These are phyloP conservation scores for Talaromyces albobiverticillius DNA, from an alignment of 2,329 filamentous ascomycete genomes.

Conservation along the genomic window DNA sequence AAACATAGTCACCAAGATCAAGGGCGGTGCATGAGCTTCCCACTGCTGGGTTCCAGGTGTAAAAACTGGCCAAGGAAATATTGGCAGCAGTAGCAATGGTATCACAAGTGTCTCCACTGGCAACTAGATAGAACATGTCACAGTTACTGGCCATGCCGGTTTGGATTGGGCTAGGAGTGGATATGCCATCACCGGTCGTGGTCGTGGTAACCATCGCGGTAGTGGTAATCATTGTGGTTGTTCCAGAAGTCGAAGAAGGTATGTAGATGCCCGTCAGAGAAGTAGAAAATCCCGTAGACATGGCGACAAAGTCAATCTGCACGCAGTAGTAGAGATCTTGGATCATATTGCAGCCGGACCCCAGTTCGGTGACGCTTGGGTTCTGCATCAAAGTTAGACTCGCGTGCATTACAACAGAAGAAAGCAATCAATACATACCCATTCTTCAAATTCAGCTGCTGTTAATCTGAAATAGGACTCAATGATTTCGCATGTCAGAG, in stretches of 20 bases:
- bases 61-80: conserved; percentile 12
- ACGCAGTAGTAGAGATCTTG: background rate
- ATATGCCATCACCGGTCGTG: background rate
- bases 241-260: background rate
- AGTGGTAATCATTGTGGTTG: background rate
- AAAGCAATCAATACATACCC: background rate
- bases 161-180: background rate
- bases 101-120: conserved; percentile 13
- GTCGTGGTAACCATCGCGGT: background rate
- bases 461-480: background rate
- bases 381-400: background rate
- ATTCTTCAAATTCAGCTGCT: background rate
- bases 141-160: background rate
- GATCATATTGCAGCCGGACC: background rate
- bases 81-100: conserved; percentile 8
- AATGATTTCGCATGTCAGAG: background rate
- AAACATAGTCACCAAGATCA: conserved; percentile 5
- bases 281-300: background rate
- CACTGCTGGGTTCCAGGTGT: conserved; percentile 12
- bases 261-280: too few species aligned
- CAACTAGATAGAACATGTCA: conserved; percentile 2
- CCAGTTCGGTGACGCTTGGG: too few species aligned
- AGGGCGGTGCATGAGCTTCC: background rate
- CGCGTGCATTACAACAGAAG: background rate
- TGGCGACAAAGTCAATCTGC: background rate